phyloP scores from a whole-genome alignment of 768 basidiomycete species.

The Lanmaoa rubissima region DNA sequence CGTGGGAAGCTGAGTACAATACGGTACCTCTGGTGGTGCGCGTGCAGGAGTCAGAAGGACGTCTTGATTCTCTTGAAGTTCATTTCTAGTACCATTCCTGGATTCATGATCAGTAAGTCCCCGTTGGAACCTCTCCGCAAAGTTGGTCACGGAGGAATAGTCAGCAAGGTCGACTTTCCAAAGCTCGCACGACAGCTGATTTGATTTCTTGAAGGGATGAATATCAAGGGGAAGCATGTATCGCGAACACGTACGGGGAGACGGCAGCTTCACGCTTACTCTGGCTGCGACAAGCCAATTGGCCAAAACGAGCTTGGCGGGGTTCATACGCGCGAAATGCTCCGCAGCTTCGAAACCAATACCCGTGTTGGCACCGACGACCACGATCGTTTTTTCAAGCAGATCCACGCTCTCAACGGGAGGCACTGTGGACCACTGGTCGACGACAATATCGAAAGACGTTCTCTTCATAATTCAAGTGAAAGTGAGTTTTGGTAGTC shows the following conservation, averaged over 20 bases:
- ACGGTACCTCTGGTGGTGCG: too few relatives aligned
- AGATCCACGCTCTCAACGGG: conserved; percentile 23
- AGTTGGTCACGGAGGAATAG: conserved; percentile 15
- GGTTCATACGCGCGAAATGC: conserved; percentile 33
- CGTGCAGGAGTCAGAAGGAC: too few relatives aligned
- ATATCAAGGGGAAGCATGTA: background rate
- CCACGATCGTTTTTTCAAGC: conserved; percentile 29
- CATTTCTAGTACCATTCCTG: too few relatives aligned
- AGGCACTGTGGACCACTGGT: conserved; percentile 18
- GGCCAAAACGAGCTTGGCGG: conserved; percentile 21
- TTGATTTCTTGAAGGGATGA: conserved; percentile 18
- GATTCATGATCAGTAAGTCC: conserved; percentile 44
- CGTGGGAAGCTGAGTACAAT: too few relatives aligned
- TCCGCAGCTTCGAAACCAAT: conserved; percentile 33
- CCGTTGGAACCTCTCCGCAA: conserved; percentile 5
- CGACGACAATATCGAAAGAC: background rate
- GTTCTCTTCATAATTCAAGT: conserved; percentile 12
- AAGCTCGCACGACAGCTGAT: conserved; percentile 17
- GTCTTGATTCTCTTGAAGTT: too few relatives aligned
- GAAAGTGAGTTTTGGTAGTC: background rate
- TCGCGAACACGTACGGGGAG: conserved; percentile 13
- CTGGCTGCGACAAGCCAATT: conserved; percentile 27
- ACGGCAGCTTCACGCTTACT: conserved; percentile 22
- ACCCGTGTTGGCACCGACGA: conserved; percentile 35
- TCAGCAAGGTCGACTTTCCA: conserved; percentile 13